Base-by-base conservation (phyloP, 768 basidiomycete genomes). In the Fistulinella prunicolor region DNA sequence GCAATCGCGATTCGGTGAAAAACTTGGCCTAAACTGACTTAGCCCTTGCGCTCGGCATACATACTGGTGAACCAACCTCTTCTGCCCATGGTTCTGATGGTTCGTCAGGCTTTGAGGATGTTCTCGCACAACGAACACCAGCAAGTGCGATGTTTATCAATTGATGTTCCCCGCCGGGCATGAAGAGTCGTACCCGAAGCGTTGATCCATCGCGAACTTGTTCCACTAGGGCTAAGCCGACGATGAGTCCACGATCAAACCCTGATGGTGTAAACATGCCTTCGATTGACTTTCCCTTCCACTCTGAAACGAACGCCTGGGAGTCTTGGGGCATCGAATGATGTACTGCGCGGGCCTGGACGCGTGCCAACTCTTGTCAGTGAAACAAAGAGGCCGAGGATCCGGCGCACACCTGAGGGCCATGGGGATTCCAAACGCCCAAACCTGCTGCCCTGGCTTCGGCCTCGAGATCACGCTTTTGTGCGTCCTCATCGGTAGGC, bases 191-290 rank as follows among this genome's bases (percentile, higher is more conserved):
- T 40, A 88, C 82, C 19, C 95, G 86, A 24, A 98, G 70, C 23
- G 91, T 94, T 19, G 89, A 86, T 41, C 94, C 95, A 63, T 98
- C 94, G 42, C 89, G 81, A 44, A 97, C 93, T 63, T 89, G 85
- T 69, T 99, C 95, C 49, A 98, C 90, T 51, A 97, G 80, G 40
- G 88, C 94, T 94, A 49, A 3, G 19, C 41, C 7, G 38, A 47
- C 2, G 9, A 44, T 63, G 6, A 64, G 47, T 42, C 6, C 3
- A 37, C 5, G 38, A 23, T 21, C 49, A 14, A 35, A 34, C 36
- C 1, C 19, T 39, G 36, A 59, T n/a, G n/a, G n/a, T n/a, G n/a
- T n/a, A 17, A 59, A 44, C 56, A 30, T 68, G 90, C 91, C 93
- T 61, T 96, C 93, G 46, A 99, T 72, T 5, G 81, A 70, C 64